Evolutionary conservation across 495 filamentous ascomycete species (phyloP), one percentile per base, ranked within the genome.

Genomic region (Chaetomidium leptoderma): DNA sequence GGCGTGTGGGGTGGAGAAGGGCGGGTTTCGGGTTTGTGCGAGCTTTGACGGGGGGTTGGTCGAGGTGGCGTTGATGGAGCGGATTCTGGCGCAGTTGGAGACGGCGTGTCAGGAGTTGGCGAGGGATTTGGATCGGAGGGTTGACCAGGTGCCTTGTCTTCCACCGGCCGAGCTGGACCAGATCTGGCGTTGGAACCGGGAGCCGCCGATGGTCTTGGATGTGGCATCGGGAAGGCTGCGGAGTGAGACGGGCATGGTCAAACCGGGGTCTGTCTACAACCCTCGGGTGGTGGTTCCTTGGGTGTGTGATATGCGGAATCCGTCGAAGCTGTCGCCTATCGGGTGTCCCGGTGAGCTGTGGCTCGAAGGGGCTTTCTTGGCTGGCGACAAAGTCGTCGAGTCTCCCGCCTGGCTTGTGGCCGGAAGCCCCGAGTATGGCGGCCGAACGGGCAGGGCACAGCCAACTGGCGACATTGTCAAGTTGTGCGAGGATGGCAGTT

Each of bases 331-430:
- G 10, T 81, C 85, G 6, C 69, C 88, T 8, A 76, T 86, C 9
- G 90, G 90, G 9, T 81, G 79, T 8, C 70, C 88, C 33, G 90
- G 90, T 6, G 90, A 95, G 66, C 78, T 95, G 4, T 89, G 85
- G 66, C 77, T 92, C 14, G 85, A 84, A 29, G 78, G 35, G 83
- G 86, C 9, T 61, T 71, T 11, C 29, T 74, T 88, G 37, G 89
- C 91, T 52, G 77, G 85, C 5, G 75, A 78, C 4, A 79, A 86
- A 49, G 46, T 44, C 4, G 58, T 81, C 2, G 33, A 58, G 5
- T 58, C 47, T 24, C 63, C 62, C 8, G 16, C 55, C 0, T 64
- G 62, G 62, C 39, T 64, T 0, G 4, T 59, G 3, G 40, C 55
- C 4, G 59, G 61, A 7, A 33, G 27, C 11, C 6, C 14, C 7